These are phyloP conservation scores for Persicaria tinctoria DNA, from an alignment of 148 eudicot genomes.

Conservation along the genomic window DNA sequence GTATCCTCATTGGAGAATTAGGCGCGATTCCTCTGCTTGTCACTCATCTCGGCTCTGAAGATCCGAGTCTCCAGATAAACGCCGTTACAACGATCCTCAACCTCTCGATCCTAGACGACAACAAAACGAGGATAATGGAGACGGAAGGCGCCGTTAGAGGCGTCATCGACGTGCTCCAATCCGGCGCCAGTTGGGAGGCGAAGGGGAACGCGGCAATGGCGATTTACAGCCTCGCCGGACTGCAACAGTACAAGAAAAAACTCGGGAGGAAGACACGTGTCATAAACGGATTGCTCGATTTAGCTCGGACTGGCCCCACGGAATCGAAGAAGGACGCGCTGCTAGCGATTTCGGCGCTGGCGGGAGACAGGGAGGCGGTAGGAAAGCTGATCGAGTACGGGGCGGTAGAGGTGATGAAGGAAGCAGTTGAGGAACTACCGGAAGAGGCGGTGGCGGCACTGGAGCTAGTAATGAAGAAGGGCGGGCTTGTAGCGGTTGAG, in stretches of 20 bases:
- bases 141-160: constrained; percentile 61
- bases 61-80: constrained; percentile 58
- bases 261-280: constrained; percentile 65
- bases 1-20: constrained; percentile 66
- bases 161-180: constrained; percentile 52
- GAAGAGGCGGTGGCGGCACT: constrained; percentile 63
- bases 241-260: constrained; percentile 40
- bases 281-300: constrained; percentile 56
- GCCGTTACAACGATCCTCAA: constrained; percentile 72
- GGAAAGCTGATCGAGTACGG: constrained; percentile 62
- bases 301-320: constrained; percentile 53
- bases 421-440: constrained; percentile 38
- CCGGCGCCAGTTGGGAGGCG: constrained; percentile 88
- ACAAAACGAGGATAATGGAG: constrained; percentile 69
- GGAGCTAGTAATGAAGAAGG: constrained; percentile 70
- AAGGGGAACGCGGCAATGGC: constrained; percentile 90
- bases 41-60: constrained; percentile 36
- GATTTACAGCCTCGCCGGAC: constrained; percentile 57
- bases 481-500: constrained; percentile 55
- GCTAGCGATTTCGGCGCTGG: constrained; percentile 63
- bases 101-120: constrained; percentile 61
- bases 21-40: constrained; percentile 59
- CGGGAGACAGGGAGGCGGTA: constrained; percentile 66
- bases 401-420: constrained; percentile 42
- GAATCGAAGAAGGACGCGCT: constrained; percentile 55